Evolutionary conservation across 2,329 filamentous ascomycete genomes (phyloP), one percentile per base, ranked within the genome.

Genomic region (Rhinocladiella mackenziei): DNA sequence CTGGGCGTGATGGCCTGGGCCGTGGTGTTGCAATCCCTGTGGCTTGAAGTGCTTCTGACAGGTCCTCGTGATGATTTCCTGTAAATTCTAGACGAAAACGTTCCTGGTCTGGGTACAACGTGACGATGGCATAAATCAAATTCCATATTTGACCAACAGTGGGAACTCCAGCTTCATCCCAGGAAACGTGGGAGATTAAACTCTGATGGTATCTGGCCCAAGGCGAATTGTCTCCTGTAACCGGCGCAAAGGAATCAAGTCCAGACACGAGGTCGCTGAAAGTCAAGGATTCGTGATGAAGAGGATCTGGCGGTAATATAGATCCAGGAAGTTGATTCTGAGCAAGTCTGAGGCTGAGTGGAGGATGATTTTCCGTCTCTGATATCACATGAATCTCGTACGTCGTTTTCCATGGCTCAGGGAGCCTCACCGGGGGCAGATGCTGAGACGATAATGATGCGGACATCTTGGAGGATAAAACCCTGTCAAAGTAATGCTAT

Each of bases 71-170:
- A n/a, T 8, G 10, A 7, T 4, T 7, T n/a, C 30, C 39, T 3
- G 13, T 20, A 10, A 43, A 15, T 14, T 36, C 56, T 2, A 66
- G 51, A 8, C 65, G 58, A 32, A 69, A 61, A 3, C 56, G 48
- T 47, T 69, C 67, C 7, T 59, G 51, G 1, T 58, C 56, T 14
- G 57, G 61, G 28, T 36, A 58, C 33, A 56, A 50, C 2, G 62
- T 60, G 19, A 66, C 60, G 14, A 66, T 60, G 18, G 65, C 61
- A 42, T 70, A 61, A 11, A 68, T 46, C 9, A 66, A 33, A 34
- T 62, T 61, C 67, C 66, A 70, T 18, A 69, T 60, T 41, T 69
- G 65, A 1, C 53, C 59, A 23, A 68, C 46, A 4, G 61, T 59
- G 0, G 65, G 64, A 13, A 60, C 30, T 10, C 48, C 48, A 6